Evolutionary conservation across 805 yeast species (phyloP).

Genomic region (Candida takata): DNA sequence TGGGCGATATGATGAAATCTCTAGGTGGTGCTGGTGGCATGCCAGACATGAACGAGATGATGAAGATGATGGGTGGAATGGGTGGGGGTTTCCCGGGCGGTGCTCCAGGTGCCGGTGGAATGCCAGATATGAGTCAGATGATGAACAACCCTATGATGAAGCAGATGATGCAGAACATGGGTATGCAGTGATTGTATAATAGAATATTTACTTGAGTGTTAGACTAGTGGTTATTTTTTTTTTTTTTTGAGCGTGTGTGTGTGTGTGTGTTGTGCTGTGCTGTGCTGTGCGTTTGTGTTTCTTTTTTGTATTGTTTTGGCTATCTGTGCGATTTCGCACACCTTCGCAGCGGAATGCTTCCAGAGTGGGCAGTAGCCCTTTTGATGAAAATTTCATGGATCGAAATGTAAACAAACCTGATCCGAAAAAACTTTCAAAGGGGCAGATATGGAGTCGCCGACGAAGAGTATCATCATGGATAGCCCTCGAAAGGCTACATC

Average conservation of each 20-base stretch:
- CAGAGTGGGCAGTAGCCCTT: too few relatives aligned
- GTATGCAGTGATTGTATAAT: slow-evolving; percentile 19
- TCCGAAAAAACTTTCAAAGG: not conserved
- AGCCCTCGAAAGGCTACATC: slow-evolving; percentile 7
- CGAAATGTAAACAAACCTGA: slow-evolving; percentile 9
- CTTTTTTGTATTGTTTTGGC: too few relatives aligned
- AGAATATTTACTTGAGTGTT: too few relatives aligned
- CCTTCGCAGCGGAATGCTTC: too few relatives aligned
- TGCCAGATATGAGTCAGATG: slow-evolving; percentile 32
- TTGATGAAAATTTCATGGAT: too few relatives aligned
- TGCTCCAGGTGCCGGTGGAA: slow-evolving; percentile 22
- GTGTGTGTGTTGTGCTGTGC: too few relatives aligned
- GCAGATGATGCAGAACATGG: slow-evolving; percentile 44
- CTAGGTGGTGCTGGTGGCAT: slow-evolving; percentile 49
- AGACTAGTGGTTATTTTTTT: too few relatives aligned
- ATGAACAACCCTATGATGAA: slow-evolving; percentile 40
- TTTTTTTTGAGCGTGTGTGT: too few relatives aligned
- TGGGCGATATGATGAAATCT: slow-evolving; percentile 55
- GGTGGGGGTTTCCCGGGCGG: slow-evolving; percentile 40
- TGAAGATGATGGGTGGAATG: slow-evolving; percentile 46
- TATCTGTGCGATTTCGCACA: too few relatives aligned
- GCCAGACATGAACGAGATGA: slow-evolving; percentile 60
- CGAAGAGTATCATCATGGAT: not conserved
- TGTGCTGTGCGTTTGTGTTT: too few relatives aligned
- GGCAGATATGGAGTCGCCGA: slow-evolving; percentile 1